phyloP scores from a whole-genome alignment of 495 filamentous ascomycete species.

The Lasiosphaeria ovina region DNA sequence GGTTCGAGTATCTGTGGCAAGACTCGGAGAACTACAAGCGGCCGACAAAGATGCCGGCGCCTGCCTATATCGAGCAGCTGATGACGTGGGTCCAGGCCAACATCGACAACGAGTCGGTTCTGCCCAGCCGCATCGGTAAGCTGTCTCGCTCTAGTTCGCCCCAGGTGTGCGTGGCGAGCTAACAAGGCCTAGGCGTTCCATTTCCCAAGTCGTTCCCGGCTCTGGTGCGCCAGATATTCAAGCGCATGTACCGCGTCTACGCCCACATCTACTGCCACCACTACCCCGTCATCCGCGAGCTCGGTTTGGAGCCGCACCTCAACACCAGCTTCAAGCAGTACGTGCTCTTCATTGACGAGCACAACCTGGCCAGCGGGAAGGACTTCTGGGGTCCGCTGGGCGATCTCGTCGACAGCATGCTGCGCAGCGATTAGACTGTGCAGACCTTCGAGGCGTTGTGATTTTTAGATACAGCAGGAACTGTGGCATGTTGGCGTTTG shows the following conservation, averaged over 20 bases:
- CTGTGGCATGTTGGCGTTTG: slow-evolving; percentile 12
- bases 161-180: not conserved
- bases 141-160: not conserved
- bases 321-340: slow-evolving; percentile 99
- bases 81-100: slow-evolving; percentile 96
- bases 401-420: slow-evolving; percentile 94
- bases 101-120: slow-evolving; percentile 92
- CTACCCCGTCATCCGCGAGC: slow-evolving; percentile 92
- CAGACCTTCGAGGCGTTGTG: not conserved
- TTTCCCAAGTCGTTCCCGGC: slow-evolving; percentile 91
- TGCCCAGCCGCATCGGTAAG: slow-evolving; percentile 86
- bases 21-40: slow-evolving; percentile 89
- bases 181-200: slow-evolving; percentile 64
- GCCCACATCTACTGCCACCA: slow-evolving; percentile 99
- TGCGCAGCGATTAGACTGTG: slow-evolving; percentile 72
- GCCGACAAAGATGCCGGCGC: slow-evolving; percentile 96
- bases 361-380: slow-evolving; percentile 82
- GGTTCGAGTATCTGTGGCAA: slow-evolving; percentile 99
- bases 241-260: slow-evolving; percentile 97
- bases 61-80: slow-evolving; percentile 94
- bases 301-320: slow-evolving; percentile 93
- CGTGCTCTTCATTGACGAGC: slow-evolving; percentile 94
- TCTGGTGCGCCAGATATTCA: slow-evolving; percentile 91
- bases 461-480: slow-evolving; percentile 11
- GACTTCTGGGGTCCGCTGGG: slow-evolving; percentile 98